These are phyloP conservation scores for Sherardia arvensis DNA, from an alignment of 257 asterid genomes.

Conservation along the genomic window DNA sequence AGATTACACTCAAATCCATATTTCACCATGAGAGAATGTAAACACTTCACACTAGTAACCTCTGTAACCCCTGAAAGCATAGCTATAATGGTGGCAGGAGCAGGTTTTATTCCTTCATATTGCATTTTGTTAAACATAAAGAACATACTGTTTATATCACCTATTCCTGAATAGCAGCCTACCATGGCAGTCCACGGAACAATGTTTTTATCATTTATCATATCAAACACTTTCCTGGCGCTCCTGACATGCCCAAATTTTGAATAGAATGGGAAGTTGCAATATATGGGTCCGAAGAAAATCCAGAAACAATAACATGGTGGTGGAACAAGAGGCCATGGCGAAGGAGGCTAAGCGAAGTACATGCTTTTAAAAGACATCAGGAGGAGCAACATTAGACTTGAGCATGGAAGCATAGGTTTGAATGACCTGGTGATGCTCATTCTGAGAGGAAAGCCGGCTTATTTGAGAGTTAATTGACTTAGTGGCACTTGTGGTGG, in stretches of 20 bases:
- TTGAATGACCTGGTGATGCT: conserved; percentile 45
- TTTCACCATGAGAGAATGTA: conserved; percentile 44
- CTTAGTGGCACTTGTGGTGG: conserved; percentile 27
- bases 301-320: conserved; percentile 42
- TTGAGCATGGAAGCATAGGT: conserved; percentile 46
- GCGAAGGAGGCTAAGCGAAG: conserved; percentile 37
- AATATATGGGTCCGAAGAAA: conserved; percentile 52
- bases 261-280: conserved; percentile 58
- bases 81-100: conserved; percentile 45
- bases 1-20: conserved; percentile 32
- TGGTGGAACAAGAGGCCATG: conserved; percentile 67
- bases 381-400: conserved; percentile 37
- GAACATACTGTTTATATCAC: conserved; percentile 38
- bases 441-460: conserved; percentile 53
- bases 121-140: conserved; percentile 49
- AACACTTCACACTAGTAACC: conserved; percentile 24
- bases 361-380: conserved; percentile 69
- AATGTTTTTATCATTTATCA: conserved; percentile 46
- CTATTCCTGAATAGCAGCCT: conserved; percentile 46
- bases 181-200: conserved; percentile 78
- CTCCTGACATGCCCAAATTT: conserved; percentile 17
- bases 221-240: conserved; percentile 58
- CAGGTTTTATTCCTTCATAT: conserved; percentile 42
- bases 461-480: conserved; percentile 46
- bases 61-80: conserved; percentile 56